Evolutionary conservation across 352 stramenopile species (phyloP).

Genomic region (Phytophthora brassicae): DNA sequence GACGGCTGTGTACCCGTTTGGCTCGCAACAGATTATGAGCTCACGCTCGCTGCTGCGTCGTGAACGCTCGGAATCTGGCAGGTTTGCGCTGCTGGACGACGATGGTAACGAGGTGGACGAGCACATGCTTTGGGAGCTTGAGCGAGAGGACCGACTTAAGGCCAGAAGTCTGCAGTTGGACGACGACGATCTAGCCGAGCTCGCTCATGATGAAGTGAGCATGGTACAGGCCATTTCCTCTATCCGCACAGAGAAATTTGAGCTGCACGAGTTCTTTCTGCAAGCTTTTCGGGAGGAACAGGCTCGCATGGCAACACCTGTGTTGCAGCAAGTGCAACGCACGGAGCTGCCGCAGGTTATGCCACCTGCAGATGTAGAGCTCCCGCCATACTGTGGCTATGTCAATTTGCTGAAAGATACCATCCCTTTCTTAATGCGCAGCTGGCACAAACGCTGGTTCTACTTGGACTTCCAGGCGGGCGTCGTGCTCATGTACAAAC

Average conservation of each 20-base stretch:
- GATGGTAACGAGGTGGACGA: conserved; percentile 70
- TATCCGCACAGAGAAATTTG: conserved; percentile 64
- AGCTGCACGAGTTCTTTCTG: conserved; percentile 59
- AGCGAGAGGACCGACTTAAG: conserved; percentile 51
- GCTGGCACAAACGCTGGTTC: conserved; percentile 83
- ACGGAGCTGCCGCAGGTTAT: conserved; percentile 36
- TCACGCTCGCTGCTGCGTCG: conserved; percentile 34
- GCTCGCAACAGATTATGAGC: conserved; percentile 36
- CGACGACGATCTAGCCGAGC: conserved; percentile 64
- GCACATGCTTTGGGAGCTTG: conserved; percentile 49
- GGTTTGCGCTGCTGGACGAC: conserved; percentile 65
- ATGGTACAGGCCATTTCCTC: conserved; percentile 56
- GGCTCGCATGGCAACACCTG: conserved; percentile 19
- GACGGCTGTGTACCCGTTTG: conserved; percentile 41
- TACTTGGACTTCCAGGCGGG: conserved; percentile 78
- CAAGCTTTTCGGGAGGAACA: conserved; percentile 60
- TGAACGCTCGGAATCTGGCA: conserved; percentile 34
- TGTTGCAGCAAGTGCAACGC: conserved; percentile 29
- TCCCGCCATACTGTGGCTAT: conserved; percentile 77
- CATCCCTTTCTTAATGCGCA: conserved; percentile 74
- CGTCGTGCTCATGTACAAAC: conserved; percentile 79
- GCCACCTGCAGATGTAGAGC: conserved; percentile 37
- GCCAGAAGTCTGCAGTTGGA: conserved; percentile 59
- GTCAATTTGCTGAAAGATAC: conserved; percentile 78
- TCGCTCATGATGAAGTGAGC: conserved; percentile 52